Evolutionary conservation across 768 basidiomycete genomes (phyloP).

Genomic region (Lentinula raphanica): DNA sequence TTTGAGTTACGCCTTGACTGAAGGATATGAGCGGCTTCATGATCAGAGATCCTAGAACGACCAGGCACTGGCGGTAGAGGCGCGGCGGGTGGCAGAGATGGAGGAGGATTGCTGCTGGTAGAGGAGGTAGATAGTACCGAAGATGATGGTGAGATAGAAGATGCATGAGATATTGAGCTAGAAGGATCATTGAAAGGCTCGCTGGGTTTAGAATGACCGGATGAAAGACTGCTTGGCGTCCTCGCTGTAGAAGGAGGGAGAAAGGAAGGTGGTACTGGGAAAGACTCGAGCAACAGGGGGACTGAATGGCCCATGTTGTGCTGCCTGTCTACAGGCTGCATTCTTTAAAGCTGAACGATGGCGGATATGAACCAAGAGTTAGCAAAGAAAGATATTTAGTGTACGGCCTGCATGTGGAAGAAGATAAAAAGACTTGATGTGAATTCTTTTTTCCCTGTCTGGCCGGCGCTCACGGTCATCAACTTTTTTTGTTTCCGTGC

Average conservation of each 20-base stretch:
- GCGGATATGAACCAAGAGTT: not conserved
- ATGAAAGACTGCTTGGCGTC: not conserved
- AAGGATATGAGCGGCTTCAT: not conserved
- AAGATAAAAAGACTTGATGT: not conserved
- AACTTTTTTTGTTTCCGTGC: not conserved
- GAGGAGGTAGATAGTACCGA: not conserved
- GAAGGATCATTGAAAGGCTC: not conserved
- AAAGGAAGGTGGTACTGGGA: conserved; percentile 6
- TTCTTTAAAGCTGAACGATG: not conserved
- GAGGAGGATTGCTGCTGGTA: not conserved
- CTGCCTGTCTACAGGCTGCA: not conserved
- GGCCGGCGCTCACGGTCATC: not conserved
- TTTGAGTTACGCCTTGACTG: conserved; percentile 1
- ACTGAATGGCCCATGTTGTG: not conserved
- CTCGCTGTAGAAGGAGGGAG: not conserved
- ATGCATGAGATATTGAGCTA: not conserved
- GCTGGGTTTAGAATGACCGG: not conserved
- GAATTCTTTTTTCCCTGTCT: not conserved
- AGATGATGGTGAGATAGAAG: not conserved
- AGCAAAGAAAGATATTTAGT: not conserved
- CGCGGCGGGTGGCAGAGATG: not conserved
- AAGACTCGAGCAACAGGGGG: conserved; percentile 2
- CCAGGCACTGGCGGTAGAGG: conserved; percentile 1
- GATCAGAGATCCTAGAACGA: conserved; percentile 2
- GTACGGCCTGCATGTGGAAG: not conserved